Percentiles rank a stretch among this genome's conserved stretches.
These are phyloP conservation scores for Royoungia palumana DNA, from an alignment of 768 basidiomycete genomes.

Conservation along the genomic window DNA sequence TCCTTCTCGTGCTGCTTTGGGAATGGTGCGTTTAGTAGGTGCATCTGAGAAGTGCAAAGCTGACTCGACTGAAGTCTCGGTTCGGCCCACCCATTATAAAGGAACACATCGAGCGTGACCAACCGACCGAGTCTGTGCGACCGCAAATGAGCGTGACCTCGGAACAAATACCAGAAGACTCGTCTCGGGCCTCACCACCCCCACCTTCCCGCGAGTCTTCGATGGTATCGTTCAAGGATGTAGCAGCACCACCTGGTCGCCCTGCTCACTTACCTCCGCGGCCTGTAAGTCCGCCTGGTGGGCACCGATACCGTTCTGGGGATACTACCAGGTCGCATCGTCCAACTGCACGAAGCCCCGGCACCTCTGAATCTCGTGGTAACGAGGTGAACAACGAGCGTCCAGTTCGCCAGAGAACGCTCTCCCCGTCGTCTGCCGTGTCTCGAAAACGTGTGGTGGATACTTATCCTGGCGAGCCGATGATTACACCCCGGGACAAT, in stretches of 20 bases:
- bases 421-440: neutral
- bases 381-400: conserved; percentile 6
- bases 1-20: conserved; percentile 14
- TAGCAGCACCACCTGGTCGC: neutral
- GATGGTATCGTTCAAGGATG: conserved; percentile 15
- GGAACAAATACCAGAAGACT: conserved; percentile 15
- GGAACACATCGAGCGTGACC: conserved; percentile 2
- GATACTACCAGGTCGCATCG: conserved; percentile 5
- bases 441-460: conserved; percentile 11
- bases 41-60: neutral
- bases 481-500: conserved; percentile 7
- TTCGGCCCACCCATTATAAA: conserved; percentile 31
- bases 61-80: conserved; percentile 23
- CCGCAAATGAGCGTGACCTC: conserved; percentile 8
- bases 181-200: conserved; percentile 25
- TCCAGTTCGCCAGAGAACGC: conserved; percentile 1
- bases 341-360: conserved; percentile 1
- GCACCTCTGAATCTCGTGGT: neutral
- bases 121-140: conserved; percentile 1
- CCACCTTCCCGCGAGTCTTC: conserved; percentile 32
- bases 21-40: conserved; percentile 20
- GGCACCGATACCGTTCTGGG: conserved; percentile 5
- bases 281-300: conserved; percentile 18
- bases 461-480: conserved; percentile 4
- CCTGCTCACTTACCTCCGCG: conserved; percentile 23